A percentile compares a stretch with the other conserved stretches of the same genome.
phyloP scores from a whole-genome alignment of 169 alveolate genomes.

The Eimeria necatrix region DNA sequence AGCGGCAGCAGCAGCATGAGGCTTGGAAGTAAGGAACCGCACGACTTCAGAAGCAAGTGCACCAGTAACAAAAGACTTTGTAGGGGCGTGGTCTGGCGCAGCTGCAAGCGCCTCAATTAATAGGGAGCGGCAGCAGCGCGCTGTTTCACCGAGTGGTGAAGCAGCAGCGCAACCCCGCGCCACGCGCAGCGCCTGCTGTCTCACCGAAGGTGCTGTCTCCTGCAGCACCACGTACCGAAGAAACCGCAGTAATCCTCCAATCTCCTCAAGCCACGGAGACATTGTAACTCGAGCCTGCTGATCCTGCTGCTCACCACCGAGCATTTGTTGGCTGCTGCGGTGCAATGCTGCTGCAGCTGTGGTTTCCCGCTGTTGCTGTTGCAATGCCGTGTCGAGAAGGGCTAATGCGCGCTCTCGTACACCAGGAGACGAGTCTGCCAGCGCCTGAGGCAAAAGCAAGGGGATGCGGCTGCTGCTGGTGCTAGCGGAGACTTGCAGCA shows the following conservation, averaged over 20 bases:
- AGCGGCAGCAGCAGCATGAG: neutral
- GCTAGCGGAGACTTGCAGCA: conserved; percentile 28
- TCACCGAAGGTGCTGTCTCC: conserved; percentile 70
- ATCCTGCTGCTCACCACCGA: neutral
- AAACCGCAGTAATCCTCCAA: conserved; percentile 73
- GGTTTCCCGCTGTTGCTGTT: conserved; percentile 50
- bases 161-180: conserved; percentile 73
- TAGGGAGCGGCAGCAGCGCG: conserved; percentile 64
- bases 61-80: conserved; percentile 47
- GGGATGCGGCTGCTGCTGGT: conserved; percentile 39
- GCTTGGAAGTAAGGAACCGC: neutral
- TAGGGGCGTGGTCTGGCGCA: conserved; percentile 56
- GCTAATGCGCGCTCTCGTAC: conserved; percentile 68
- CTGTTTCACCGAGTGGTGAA: conserved; percentile 62
- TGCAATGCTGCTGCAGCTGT: conserved; percentile 33
- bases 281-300: conserved; percentile 28
- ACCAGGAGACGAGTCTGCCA: conserved; percentile 64
- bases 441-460: conserved; percentile 56
- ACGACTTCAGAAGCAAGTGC: conserved; percentile 69
- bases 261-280: conserved; percentile 58
- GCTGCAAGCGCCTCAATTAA: conserved; percentile 69
- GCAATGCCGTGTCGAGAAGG: conserved; percentile 64
- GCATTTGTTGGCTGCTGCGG: conserved; percentile 50
- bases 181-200: conserved; percentile 73
- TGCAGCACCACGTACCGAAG: conserved; percentile 54